Conservation (phyloP, 495 filamentous ascomycete species). For the Monascus purpureus region DNA sequence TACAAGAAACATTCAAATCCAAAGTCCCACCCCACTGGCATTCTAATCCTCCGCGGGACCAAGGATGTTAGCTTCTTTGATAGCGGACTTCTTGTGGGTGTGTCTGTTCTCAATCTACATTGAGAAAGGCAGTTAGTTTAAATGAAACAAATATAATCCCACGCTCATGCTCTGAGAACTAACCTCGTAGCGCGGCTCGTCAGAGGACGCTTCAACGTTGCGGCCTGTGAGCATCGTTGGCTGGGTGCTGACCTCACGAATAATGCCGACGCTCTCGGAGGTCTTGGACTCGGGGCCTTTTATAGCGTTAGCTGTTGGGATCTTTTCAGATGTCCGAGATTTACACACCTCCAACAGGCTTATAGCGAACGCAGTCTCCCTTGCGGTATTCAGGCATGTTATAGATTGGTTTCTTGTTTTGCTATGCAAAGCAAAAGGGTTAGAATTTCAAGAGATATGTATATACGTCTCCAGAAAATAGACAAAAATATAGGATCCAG, state of each 20-base stretch:
- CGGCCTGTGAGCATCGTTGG: constrained; percentile 11
- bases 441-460: too few relatives aligned
- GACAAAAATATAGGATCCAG: constrained; percentile 5
- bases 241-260: constrained; percentile 13
- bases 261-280: constrained; percentile 12
- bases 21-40: background rate
- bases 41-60: constrained; percentile 12
- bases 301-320: background rate
- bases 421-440: too few relatives aligned
- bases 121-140: too few relatives aligned
- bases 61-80: constrained; percentile 23
- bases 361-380: constrained; percentile 19
- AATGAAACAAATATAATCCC: too few relatives aligned
- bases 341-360: constrained; percentile 20
- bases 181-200: constrained; percentile 19
- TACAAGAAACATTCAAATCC: background rate
- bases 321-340: background rate
- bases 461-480: too few relatives aligned
- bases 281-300: constrained; percentile 19
- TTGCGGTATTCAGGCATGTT: constrained; percentile 14
- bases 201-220: constrained; percentile 9
- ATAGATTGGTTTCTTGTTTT: constrained; percentile 1
- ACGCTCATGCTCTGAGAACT: too few relatives aligned
- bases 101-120: constrained; percentile 19
- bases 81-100: constrained; percentile 19